phyloP scores from a whole-genome alignment of 1,284 basidiomycete species.

The Leccinum pachyderme region DNA sequence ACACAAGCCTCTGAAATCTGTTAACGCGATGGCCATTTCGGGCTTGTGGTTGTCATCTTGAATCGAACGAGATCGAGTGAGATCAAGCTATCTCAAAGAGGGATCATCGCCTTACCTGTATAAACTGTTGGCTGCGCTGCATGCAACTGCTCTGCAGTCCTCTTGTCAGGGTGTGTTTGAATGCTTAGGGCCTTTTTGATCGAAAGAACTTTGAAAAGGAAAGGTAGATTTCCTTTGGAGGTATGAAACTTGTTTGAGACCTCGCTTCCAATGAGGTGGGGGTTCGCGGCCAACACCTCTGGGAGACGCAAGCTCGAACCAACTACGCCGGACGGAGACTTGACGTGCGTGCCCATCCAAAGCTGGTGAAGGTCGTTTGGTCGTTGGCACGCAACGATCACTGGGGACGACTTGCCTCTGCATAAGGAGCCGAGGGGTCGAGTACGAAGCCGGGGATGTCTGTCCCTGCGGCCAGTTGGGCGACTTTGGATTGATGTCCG shows the following conservation, averaged over 20 bases:
- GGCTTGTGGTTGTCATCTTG: constrained; percentile 92
- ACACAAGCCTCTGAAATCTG: constrained; percentile 88
- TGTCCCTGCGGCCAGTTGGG: constrained; percentile 37
- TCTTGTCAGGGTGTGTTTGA: constrained; percentile 96
- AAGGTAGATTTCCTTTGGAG: constrained; percentile 76
- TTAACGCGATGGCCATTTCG: constrained; percentile 96
- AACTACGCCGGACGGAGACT: constrained; percentile 72
- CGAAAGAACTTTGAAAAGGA: constrained; percentile 91
- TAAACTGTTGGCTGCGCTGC: constrained; percentile 80
- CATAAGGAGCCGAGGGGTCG: constrained; percentile 49
- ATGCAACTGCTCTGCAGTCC: constrained; percentile 78
- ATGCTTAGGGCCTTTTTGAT: constrained; percentile 96
- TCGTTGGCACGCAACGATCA: neutral
- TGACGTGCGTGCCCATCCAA: constrained; percentile 99
- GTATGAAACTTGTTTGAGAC: constrained; percentile 65
- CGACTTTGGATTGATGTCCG: constrained; percentile 63
- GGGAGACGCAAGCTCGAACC: constrained; percentile 50
- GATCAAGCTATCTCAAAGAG: neutral
- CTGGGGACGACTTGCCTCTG: constrained; percentile 43
- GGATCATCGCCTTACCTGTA: constrained; percentile 60
- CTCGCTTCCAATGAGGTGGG: constrained; percentile 65
- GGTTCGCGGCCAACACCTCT: constrained; percentile 62
- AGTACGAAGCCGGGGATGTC: constrained; percentile 42
- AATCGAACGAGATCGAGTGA: constrained; percentile 7
- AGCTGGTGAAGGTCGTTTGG: constrained; percentile 49